Evolutionary conservation across 1,284 basidiomycete species (phyloP).

Genomic region (Ganoderma lingzhi): DNA sequence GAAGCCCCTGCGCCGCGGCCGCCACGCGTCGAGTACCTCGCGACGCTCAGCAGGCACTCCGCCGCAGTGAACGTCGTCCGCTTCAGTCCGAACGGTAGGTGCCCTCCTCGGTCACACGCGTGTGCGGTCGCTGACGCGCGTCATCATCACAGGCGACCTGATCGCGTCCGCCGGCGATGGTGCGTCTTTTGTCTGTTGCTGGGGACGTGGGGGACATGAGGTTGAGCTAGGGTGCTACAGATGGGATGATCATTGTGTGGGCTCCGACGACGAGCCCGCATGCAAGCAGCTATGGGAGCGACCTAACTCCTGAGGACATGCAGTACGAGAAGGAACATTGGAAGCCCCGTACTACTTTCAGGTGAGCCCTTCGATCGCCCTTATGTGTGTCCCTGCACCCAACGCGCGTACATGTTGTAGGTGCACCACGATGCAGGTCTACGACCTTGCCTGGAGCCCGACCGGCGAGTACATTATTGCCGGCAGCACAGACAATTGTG

Average conservation of each 20-base stretch:
- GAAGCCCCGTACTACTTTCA: slow-evolving; percentile 90
- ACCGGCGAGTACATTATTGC: slow-evolving; percentile 93
- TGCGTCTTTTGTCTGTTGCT: slow-evolving; percentile 48
- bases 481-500: slow-evolving; percentile 96
- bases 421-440: slow-evolving; percentile 92
- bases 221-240: slow-evolving; percentile 50
- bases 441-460: slow-evolving; percentile 98
- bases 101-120: slow-evolving; percentile 22
- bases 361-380: slow-evolving; percentile 53
- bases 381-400: not conserved
- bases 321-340: slow-evolving; percentile 95
- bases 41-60: slow-evolving; percentile 93
- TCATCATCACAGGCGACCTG: slow-evolving; percentile 70
- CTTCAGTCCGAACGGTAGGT: slow-evolving; percentile 92
- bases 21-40: slow-evolving; percentile 95
- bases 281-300: slow-evolving; percentile 78
- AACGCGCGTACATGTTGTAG: slow-evolving; percentile 44
- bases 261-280: slow-evolving; percentile 82
- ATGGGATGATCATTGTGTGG: slow-evolving; percentile 98
- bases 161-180: slow-evolving; percentile 96
- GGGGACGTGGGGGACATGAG: not conserved
- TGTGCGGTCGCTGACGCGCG: slow-evolving; percentile 20
- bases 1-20: slow-evolving; percentile 63
- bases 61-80: slow-evolving; percentile 97
- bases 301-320: slow-evolving; percentile 77